Conservation (phyloP, 2,329 filamentous ascomycete genomes). For the Aquanectria penicillioides region DNA sequence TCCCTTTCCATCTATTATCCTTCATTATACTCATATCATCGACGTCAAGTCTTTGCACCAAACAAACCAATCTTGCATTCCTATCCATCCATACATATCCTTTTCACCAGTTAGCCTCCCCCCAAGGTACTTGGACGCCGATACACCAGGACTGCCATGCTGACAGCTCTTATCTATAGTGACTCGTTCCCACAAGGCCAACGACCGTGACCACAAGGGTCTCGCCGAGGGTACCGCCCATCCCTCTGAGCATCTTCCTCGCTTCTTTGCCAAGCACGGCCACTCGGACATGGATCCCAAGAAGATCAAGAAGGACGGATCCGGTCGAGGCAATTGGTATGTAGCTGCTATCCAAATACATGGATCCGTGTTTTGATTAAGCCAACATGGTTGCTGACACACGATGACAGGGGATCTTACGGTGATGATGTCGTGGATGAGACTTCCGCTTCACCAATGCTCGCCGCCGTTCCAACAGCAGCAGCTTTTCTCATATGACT, state of each 20-base stretch:
- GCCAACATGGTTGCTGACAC: constrained; percentile 36
- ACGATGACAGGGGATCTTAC: constrained; percentile 75
- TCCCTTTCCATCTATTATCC: constrained; percentile 14
- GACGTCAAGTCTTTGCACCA: constrained; percentile 8
- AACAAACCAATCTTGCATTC: neutral
- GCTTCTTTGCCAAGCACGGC: constrained; percentile 92
- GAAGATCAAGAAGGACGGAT: constrained; percentile 97
- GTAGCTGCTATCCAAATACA: too few relatives aligned
- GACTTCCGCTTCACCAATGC: constrained; percentile 85
- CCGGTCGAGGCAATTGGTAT: constrained; percentile 94
- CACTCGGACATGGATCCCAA: constrained; percentile 84
- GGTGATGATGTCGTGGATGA: constrained; percentile 88
- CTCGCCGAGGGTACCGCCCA: constrained; percentile 78
- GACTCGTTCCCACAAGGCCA: constrained; percentile 97
- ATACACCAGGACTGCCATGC: constrained; percentile 15
- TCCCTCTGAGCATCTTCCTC: constrained; percentile 80
- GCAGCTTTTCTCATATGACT: constrained; percentile 74
- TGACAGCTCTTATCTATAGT: constrained; percentile 62
- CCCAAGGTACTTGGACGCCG: neutral
- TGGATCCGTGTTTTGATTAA: too few relatives aligned
- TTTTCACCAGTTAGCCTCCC: constrained; percentile 28
- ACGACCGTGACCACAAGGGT: constrained; percentile 89
- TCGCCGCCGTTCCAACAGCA: constrained; percentile 93
- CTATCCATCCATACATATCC: neutral
- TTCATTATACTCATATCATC: constrained; percentile 19